Evolutionary conservation across 139 green algal species (phyloP), one percentile per base, ranked within the genome.

Genomic region (Auxenochlorella pyrenoidosa): DNA sequence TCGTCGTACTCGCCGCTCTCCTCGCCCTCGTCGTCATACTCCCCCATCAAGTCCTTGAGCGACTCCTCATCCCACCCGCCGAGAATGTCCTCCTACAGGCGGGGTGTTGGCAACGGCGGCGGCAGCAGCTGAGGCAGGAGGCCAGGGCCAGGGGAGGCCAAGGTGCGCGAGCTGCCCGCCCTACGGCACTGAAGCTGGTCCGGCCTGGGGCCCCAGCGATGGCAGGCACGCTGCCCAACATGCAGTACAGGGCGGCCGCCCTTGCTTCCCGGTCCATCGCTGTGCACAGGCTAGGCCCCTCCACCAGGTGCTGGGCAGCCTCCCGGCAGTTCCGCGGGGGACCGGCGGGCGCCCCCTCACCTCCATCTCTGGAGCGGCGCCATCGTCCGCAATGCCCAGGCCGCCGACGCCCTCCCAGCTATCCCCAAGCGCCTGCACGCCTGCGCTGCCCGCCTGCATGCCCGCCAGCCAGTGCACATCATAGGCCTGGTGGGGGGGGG

Each of bases 381-480:
- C 76, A 1, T 75, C 58, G 8, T 28, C 79, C 1, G 59, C 77
- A 21, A 51, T 12, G 34, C 63, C 28, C 40, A 40, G 32, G 3
- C 19, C 51, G 51, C 54, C 51, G 32, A 26, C 13, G 21, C 30
- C n/a, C 51, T 51, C 51, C 78, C 51, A 47, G 28, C 34, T n/a
- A 54, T 58, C n/a, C 3, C 60, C 32, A 1, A 85, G 80, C 60
- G 80, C 60, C 30, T 59, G 28, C 80, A 76, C 59, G 40, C 80
- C 80, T 13, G 38, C 40, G 13, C 21, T 30, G 38, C 80, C 80
- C 38, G 80, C 80, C 63, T 44, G 40, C 40, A 75, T 75, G 40
- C 38, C 80, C 59, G 59, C 80, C 59, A 85, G 80, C 80, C 80
- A 85, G 80, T 77, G 80, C 80, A 76, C 80, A 18, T 77, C 63